Percentiles rank a stretch among this genome's conserved stretches.
phyloP scores from a whole-genome alignment of 768 basidiomycete species.

The Lactarius tabidus region DNA sequence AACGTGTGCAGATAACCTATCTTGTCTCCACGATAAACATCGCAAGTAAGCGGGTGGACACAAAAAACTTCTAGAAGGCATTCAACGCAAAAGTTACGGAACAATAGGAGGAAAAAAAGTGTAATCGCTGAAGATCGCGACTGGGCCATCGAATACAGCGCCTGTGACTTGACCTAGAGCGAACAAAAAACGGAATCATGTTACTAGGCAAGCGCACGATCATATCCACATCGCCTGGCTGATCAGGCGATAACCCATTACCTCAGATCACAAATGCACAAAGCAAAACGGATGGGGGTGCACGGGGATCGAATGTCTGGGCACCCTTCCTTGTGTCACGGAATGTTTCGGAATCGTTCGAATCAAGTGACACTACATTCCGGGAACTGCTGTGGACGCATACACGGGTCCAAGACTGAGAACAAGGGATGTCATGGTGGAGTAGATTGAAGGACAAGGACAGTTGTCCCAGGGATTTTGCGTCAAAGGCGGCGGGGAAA shows the following conservation, averaged over 20 bases:
- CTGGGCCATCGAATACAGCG: background rate
- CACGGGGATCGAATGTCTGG: background rate
- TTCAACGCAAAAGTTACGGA: background rate
- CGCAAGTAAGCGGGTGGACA: constrained; percentile 1
- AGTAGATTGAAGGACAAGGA: constrained; percentile 6
- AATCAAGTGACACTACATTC: background rate
- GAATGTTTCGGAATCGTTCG: background rate
- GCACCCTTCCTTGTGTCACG: background rate
- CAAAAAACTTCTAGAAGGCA: background rate
- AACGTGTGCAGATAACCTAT: constrained; percentile 4
- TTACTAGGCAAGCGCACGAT: background rate
- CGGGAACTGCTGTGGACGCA: background rate
- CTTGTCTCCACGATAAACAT: constrained; percentile 10
- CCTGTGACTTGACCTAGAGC: background rate
- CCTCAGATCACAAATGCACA: constrained; percentile 1
- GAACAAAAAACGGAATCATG: background rate
- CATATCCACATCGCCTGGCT: background rate
- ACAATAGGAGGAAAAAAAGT: background rate
- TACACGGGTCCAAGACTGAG: background rate
- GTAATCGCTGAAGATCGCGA: background rate
- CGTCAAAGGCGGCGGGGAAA: background rate
- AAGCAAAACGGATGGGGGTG: background rate
- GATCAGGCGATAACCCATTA: background rate
- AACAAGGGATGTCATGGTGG: constrained; percentile 4
- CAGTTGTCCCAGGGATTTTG: background rate